These are phyloP conservation scores for Pleurotus salmoneostramineus DNA, from an alignment of 768 basidiomycete species.

Conservation along the genomic window DNA sequence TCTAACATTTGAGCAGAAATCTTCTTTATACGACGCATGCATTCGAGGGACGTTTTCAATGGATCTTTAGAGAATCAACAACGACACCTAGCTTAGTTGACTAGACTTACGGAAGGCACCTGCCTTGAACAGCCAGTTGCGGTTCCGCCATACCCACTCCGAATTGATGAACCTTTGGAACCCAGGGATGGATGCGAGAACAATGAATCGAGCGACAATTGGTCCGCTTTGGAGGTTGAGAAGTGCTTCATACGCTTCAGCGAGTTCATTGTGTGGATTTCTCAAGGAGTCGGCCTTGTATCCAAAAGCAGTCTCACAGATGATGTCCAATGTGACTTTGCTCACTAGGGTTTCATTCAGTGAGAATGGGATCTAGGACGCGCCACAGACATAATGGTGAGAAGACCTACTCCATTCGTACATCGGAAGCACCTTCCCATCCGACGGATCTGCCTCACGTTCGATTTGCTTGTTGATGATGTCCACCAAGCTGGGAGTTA, in stretches of 20 bases:
- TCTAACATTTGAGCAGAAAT: conserved; percentile 36
- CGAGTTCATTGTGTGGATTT: conserved; percentile 42
- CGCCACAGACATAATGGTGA: background rate
- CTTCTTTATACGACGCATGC: conserved; percentile 37
- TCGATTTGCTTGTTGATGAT: conserved; percentile 30
- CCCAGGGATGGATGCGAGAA: conserved; percentile 33
- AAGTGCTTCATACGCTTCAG: conserved; percentile 41
- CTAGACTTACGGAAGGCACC: conserved; percentile 19
- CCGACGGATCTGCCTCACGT: conserved; percentile 13
- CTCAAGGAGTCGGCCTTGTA: conserved; percentile 42
- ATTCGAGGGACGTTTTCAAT: conserved; percentile 24
- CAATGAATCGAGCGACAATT: conserved; percentile 32
- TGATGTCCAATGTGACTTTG: conserved; percentile 50
- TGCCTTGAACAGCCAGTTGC: conserved; percentile 23
- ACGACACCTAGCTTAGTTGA: background rate
- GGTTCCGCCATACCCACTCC: conserved; percentile 32
- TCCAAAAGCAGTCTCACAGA: conserved; percentile 46
- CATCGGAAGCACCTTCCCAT: conserved; percentile 27
- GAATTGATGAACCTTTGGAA: conserved; percentile 23
- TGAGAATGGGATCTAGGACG: background rate
- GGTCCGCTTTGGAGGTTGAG: conserved; percentile 34
- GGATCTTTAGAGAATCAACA: conserved; percentile 8
- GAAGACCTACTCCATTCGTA: conserved; percentile 42
- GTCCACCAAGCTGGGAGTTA: conserved; percentile 27
- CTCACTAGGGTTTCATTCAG: conserved; percentile 27